Evolutionary conservation across 1,139 yeast genomes (phyloP).

Genomic region (Protomyces inundatus): DNA sequence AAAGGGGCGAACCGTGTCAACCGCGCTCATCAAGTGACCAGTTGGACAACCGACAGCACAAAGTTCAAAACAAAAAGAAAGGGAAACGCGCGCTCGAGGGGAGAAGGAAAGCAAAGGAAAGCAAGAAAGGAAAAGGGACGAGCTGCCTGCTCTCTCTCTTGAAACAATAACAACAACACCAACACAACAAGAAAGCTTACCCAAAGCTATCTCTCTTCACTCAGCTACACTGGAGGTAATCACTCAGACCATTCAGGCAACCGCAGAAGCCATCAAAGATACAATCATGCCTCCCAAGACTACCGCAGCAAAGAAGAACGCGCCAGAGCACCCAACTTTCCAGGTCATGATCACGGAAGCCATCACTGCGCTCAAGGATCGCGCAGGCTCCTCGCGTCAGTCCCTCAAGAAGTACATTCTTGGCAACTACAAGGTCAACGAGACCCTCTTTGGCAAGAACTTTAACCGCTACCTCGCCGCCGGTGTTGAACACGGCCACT

Average conservation of each 20-base stretch:
- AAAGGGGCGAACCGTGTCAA: too few relatives aligned
- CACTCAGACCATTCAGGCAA: constrained; percentile 7
- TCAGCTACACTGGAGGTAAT: not conserved
- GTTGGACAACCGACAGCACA: not conserved
- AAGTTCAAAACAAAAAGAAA: not conserved
- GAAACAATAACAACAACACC: not conserved
- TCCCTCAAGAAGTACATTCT: constrained; percentile 69
- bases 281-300: constrained; percentile 23
- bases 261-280: constrained; percentile 14
- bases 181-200: too few relatives aligned
- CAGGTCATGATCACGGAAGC: constrained; percentile 24
- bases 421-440: constrained; percentile 55
- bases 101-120: not conserved
- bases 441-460: constrained; percentile 64
- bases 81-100: not conserved
- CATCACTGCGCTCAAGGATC: constrained; percentile 23
- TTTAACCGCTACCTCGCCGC: constrained; percentile 75
- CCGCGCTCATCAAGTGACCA: too few relatives aligned
- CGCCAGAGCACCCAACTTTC: constrained; percentile 20
- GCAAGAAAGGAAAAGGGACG: not conserved
- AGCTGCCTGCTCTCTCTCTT: not conserved
- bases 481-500: constrained; percentile 72
- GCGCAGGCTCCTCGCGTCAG: constrained; percentile 48
- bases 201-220: not conserved
- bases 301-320: constrained; percentile 14